phyloP scores from a whole-genome alignment of 805 yeast genomes.

The Sugiyamaella smithiae region DNA sequence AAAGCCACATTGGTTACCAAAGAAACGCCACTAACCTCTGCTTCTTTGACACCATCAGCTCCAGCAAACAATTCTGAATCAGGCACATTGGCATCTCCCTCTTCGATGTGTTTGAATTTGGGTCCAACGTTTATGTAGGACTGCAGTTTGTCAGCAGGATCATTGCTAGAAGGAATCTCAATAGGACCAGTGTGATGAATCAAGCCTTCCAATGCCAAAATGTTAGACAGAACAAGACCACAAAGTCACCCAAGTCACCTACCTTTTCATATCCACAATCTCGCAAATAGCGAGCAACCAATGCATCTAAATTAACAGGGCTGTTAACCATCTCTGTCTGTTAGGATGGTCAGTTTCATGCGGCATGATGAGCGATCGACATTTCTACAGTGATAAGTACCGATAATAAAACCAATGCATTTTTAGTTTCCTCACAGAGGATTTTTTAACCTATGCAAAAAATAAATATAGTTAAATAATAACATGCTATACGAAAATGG shows the following conservation, averaged over 20 bases:
- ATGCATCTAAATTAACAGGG: too few relatives aligned
- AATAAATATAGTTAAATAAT: too few relatives aligned
- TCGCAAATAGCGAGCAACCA: conserved; percentile 17
- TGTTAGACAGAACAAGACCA: not conserved
- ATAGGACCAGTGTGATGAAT: conserved; percentile 2
- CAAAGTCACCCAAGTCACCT: too few relatives aligned
- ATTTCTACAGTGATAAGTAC: too few relatives aligned
- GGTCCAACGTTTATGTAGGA: not conserved
- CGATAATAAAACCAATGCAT: too few relatives aligned
- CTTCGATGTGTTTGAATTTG: not conserved
- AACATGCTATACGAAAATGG: conserved; percentile 1
- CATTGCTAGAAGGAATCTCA: not conserved
- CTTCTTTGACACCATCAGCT: not conserved
- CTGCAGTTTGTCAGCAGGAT: not conserved
- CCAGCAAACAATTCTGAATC: conserved; percentile 4
- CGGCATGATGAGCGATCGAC: too few relatives aligned
- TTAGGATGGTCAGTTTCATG: too few relatives aligned
- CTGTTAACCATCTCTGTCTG: too few relatives aligned
- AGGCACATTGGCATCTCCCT: not conserved
- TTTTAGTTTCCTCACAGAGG: too few relatives aligned
- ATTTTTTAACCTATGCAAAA: too few relatives aligned
- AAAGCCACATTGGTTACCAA: not conserved
- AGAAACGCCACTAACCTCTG: not conserved
- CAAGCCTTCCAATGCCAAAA: conserved; percentile 12
- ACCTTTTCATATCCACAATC: conserved; percentile 13